Conservation (phyloP, 2,329 filamentous ascomycete species). For the Calonectria hawksworthii region DNA sequence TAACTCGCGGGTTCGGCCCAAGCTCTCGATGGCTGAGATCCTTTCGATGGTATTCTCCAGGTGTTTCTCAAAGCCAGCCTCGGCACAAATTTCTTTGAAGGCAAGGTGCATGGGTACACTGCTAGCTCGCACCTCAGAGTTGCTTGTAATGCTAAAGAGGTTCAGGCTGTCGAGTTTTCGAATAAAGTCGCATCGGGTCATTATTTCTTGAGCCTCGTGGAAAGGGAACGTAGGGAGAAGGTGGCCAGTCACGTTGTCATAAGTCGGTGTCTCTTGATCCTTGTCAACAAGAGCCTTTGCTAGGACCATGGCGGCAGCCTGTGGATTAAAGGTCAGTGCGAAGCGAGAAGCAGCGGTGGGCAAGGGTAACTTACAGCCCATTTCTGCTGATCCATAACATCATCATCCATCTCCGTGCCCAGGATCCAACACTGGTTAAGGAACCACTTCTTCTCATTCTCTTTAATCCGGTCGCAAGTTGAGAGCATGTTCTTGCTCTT, state of each 20-base stretch:
- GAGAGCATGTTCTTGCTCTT: constrained; percentile 84
- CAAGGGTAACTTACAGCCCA: constrained; percentile 77
- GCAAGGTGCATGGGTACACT: constrained; percentile 97
- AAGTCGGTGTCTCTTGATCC: constrained; percentile 76
- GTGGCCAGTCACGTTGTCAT: constrained; percentile 77
- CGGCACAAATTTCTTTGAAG: constrained; percentile 84
- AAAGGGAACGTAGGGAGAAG: constrained; percentile 85
- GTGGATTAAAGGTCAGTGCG: constrained; percentile 23
- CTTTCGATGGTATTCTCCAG: constrained; percentile 86
- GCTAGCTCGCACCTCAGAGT: constrained; percentile 89
- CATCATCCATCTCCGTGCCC: constrained; percentile 86
- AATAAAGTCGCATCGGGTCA: constrained; percentile 97
- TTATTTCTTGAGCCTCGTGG: constrained; percentile 88
- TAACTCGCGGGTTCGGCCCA: constrained; percentile 93
- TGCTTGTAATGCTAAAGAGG: constrained; percentile 92
- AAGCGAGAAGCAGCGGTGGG: background rate
- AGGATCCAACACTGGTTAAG: constrained; percentile 83
- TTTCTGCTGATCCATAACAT: constrained; percentile 98
- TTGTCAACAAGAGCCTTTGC: constrained; percentile 91
- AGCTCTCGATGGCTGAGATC: constrained; percentile 92
- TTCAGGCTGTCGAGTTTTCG: constrained; percentile 93
- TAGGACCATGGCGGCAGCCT: constrained; percentile 93
- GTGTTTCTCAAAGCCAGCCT: constrained; percentile 84
- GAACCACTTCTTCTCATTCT: constrained; percentile 82
- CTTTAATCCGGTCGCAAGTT: constrained; percentile 81